Evolutionary conservation across 805 yeast genomes (phyloP).

Genomic region (Candida qinlingensis): DNA sequence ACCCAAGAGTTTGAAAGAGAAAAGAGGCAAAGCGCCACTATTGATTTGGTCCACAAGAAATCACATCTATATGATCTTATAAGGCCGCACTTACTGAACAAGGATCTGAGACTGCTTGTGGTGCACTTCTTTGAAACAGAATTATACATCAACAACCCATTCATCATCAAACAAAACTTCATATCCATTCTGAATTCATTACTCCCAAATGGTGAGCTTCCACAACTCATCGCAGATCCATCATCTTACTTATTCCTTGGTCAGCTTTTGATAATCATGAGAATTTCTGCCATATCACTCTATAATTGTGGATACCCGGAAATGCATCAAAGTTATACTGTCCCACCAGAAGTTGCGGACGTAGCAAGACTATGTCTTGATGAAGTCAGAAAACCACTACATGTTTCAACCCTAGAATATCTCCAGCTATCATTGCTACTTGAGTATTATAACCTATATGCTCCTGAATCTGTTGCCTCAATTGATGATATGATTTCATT

Average conservation of each 20-base stretch:
- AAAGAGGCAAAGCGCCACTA: slow-evolving; percentile 2
- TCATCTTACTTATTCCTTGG: slow-evolving; percentile 10
- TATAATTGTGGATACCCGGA: slow-evolving; percentile 14
- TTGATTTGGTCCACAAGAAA: slow-evolving; percentile 2
- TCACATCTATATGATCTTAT: slow-evolving; percentile 2
- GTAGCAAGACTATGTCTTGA: slow-evolving; percentile 14
- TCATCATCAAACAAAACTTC: slow-evolving; percentile 9
- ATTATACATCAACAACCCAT: slow-evolving; percentile 1
- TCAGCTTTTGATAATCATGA: slow-evolving; percentile 13
- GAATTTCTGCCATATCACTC: slow-evolving; percentile 14
- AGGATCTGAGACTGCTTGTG: background rate
- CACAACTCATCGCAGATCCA: slow-evolving; percentile 3
- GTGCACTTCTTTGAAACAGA: slow-evolving; percentile 4
- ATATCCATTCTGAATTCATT: slow-evolving; percentile 1
- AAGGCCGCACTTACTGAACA: background rate
- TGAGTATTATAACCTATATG: slow-evolving; percentile 1
- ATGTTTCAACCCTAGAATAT: slow-evolving; percentile 3
- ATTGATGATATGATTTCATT: slow-evolving; percentile 7
- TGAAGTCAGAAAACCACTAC: slow-evolving; percentile 7
- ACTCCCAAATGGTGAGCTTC: background rate
- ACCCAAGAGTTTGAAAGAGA: slow-evolving; percentile 7
- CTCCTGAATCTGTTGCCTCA: slow-evolving; percentile 3
- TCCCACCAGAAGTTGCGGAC: slow-evolving; percentile 8
- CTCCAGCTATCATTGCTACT: slow-evolving; percentile 1
- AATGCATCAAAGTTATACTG: background rate